These are phyloP conservation scores for Davidsoniella eucalypti DNA, from an alignment of 2,329 filamentous ascomycete genomes.

Conservation along the genomic window DNA sequence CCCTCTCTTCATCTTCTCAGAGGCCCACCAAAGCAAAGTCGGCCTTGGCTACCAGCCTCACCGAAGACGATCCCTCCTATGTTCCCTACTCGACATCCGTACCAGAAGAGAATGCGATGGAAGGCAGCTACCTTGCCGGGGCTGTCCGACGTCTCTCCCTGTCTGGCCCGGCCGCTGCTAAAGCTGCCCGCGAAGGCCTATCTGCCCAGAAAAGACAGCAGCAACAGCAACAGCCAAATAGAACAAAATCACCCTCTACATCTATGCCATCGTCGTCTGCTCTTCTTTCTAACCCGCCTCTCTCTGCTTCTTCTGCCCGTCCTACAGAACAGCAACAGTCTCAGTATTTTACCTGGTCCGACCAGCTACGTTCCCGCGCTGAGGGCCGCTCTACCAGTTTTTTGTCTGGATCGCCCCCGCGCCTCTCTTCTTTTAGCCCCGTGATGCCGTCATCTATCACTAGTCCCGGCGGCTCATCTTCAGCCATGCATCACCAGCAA, in stretches of 20 bases:
- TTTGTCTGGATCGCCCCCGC: conserved; percentile 9
- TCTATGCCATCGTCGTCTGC: neutral
- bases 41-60: conserved; percentile 3
- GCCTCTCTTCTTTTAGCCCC: conserved; percentile 1
- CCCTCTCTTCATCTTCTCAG: neutral
- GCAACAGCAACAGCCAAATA: no score
- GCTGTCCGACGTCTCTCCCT: conserved; percentile 11
- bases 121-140: conserved; percentile 7
- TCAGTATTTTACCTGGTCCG: conserved; percentile 84
- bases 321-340: conserved; percentile 44
- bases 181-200: neutral
- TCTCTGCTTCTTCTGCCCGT: conserved; percentile 6
- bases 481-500: neutral
- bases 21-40: conserved; percentile 5
- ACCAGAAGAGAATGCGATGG: neutral
- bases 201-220: neutral
- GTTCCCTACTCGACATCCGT: neutral
- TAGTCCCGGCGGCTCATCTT: neutral
- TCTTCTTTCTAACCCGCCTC: conserved; percentile 3
- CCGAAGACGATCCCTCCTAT: neutral
- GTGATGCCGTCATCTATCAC: conserved; percentile 1
- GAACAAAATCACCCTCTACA: no score
- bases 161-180: conserved; percentile 5
- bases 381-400: conserved; percentile 20
- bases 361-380: conserved; percentile 82